Percentiles rank a stretch among this genome's conserved stretches.
phyloP scores from a whole-genome alignment of 2,329 filamentous ascomycete species.

The Sclerotinia minor region DNA sequence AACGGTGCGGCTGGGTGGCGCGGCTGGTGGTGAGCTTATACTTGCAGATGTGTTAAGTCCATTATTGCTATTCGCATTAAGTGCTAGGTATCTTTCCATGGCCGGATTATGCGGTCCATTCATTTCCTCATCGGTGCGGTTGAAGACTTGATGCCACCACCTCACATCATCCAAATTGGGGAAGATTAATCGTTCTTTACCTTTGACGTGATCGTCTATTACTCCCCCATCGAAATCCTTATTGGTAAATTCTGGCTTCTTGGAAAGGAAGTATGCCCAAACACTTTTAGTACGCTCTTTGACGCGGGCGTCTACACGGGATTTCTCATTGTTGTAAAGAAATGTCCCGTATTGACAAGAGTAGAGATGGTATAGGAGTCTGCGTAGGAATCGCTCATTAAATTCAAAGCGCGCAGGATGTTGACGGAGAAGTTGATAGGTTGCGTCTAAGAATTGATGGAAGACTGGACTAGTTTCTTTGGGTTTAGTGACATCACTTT shows the following conservation, averaged over 20 bases:
- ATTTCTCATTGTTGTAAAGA: conserved; percentile 90
- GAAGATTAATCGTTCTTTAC: conserved; percentile 80
- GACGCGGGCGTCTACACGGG: conserved; percentile 70
- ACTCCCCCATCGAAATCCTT: conserved; percentile 68
- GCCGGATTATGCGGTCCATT: conserved; percentile 65
- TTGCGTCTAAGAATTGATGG: conserved; percentile 94
- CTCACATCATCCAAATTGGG: conserved; percentile 75
- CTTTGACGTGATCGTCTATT: conserved; percentile 76
- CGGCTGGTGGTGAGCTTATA: conserved; percentile 2
- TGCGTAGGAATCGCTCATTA: conserved; percentile 87
- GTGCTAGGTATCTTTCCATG: conserved; percentile 41
- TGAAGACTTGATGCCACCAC: conserved; percentile 93
- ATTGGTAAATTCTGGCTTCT: conserved; percentile 80
- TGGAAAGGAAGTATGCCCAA: conserved; percentile 91
- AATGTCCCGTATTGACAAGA: conserved; percentile 98
- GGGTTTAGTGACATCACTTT: conserved; percentile 69
- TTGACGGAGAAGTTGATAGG: conserved; percentile 85
- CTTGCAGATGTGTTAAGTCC: conserved; percentile 6
- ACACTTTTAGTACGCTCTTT: conserved; percentile 77
- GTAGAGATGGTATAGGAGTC: conserved; percentile 89
- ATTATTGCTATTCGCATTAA: conserved; percentile 19
- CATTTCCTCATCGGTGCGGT: conserved; percentile 88
- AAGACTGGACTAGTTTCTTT: conserved; percentile 95
- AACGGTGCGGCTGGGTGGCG: conserved; percentile 5
- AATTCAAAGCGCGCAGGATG: conserved; percentile 90